Conservation (phyloP, 2,329 filamentous ascomycete genomes). For the Pseudogymnoascus sp. region DNA sequence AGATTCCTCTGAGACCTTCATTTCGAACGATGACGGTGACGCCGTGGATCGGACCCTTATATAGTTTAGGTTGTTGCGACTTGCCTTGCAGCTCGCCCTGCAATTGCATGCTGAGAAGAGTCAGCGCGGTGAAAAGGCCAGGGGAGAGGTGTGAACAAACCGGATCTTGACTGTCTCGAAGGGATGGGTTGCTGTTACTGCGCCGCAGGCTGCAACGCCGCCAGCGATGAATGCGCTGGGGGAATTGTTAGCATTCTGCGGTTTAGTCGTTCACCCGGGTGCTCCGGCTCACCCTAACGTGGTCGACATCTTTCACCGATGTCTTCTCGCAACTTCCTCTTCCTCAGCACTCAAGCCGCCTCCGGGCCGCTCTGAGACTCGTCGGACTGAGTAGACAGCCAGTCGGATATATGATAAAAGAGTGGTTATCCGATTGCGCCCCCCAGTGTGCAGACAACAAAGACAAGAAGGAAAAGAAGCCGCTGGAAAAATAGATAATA, state of each 20-base stretch:
- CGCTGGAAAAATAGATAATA: not conserved
- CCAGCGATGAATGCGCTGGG: constrained; percentile 81
- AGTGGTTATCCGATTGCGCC: not conserved
- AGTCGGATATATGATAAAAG: not conserved
- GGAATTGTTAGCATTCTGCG: constrained; percentile 18
- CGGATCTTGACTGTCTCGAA: constrained; percentile 99
- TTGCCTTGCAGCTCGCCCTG: constrained; percentile 92
- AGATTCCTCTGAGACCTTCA: constrained; percentile 77
- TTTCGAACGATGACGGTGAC: constrained; percentile 84
- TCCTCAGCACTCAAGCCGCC: not conserved
- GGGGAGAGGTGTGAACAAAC: constrained; percentile 39
- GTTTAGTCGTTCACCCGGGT: not conserved
- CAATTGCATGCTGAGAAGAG: constrained; percentile 66
- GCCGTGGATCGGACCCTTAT: constrained; percentile 85
- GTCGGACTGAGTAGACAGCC: not conserved
- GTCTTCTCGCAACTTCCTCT: not conserved
- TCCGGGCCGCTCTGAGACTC: not conserved
- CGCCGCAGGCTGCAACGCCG: constrained; percentile 92
- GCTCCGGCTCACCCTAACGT: constrained; percentile 38
- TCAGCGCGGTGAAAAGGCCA: constrained; percentile 5
- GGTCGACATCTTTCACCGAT: constrained; percentile 41
- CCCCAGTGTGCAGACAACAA: not conserved
- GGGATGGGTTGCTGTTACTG: constrained; percentile 93
- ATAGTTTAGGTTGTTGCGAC: constrained; percentile 76
- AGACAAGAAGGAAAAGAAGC: constrained; percentile 9